Evolutionary conservation across 2,329 filamentous ascomycete species (phyloP), one percentile per base, ranked within the genome.

Genomic region (Colletotrichum lini): DNA sequence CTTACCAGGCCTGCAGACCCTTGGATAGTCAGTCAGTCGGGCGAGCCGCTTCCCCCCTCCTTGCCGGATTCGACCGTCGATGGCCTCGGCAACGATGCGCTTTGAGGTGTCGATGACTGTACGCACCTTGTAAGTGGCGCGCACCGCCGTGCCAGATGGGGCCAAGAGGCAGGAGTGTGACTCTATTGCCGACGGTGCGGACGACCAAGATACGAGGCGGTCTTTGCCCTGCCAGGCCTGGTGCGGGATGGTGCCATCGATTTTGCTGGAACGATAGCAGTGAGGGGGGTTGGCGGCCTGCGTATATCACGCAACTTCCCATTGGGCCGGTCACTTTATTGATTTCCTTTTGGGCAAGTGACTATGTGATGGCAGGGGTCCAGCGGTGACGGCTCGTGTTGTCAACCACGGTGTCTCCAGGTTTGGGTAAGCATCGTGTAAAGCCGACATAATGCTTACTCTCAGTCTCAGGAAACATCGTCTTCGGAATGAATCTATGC

Each of bases 301-400:
- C 35, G 53, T 45, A 42, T 38, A 59, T 47, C 53, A 40, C 52
- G 49, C 67, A 56, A 40, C n/a, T 40, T 61, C 44, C 57, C 23
- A 70, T 72, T 72, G 70, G 70, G 10, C 49, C 70, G 35, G 70
- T 67, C 54, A 52, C 59, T 65, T 72, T 57, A 70, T 70, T 52
- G 66, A 40, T 60, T 56, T 70, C 49, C 21, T 50, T 65, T 70
- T 65, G 59, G 70, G 66, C 66, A 72, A 72, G 60, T 70, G 54
- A 57, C 42, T 60, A 38, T 42, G 49, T n/a, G 49, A 50, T 35
- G 47, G 58, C 65, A 67, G 50, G 65, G 68, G 21, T 67, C n/a
- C 4, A 56, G 42, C 47, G 49, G 40, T 26, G 52, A 53, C 63
- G n/a, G 35, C 45, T 68, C 65, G 64, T 71, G 68, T 71, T 56